Conservation (phyloP, 352 stramenopile species). For the Plasmopara halstedii region DNA sequence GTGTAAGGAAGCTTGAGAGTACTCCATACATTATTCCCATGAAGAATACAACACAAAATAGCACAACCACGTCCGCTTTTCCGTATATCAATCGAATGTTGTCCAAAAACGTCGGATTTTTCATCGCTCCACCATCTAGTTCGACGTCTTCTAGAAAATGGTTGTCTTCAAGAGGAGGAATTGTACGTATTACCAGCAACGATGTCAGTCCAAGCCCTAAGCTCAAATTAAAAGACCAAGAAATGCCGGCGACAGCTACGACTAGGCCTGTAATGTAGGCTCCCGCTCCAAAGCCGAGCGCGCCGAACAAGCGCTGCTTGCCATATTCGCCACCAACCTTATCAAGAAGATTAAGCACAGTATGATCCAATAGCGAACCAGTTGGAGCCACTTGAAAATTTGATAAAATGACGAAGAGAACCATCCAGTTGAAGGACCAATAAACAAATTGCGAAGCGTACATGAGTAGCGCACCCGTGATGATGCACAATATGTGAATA, state of each 20-base stretch:
- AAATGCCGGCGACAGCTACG: conserved; percentile 48
- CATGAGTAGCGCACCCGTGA: conserved; percentile 49
- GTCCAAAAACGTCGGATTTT: conserved; percentile 37
- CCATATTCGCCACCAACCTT: conserved; percentile 72
- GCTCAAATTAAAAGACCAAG: conserved; percentile 73
- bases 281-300: conserved; percentile 51
- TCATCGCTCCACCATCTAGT: conserved; percentile 11
- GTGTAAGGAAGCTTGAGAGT: conserved; percentile 74
- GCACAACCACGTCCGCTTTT: conserved; percentile 53
- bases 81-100: conserved; percentile 24
- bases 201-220: conserved; percentile 40
- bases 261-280: conserved; percentile 68
- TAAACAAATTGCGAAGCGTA: conserved; percentile 48
- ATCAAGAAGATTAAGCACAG: conserved; percentile 54
- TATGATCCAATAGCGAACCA: conserved; percentile 62
- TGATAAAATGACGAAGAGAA: conserved; percentile 42
- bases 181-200: conserved; percentile 54
- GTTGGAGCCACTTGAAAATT: conserved; percentile 62
- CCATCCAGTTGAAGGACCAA: conserved; percentile 42
- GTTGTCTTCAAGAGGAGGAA: conserved; percentile 40
- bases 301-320: conserved; percentile 75
- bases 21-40: conserved; percentile 80
- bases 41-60: conserved; percentile 66
- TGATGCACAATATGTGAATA: conserved; percentile 55
- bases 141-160: conserved; percentile 13